Base-by-base conservation (phyloP, 768 basidiomycete species). In the Mycena vitilis region DNA sequence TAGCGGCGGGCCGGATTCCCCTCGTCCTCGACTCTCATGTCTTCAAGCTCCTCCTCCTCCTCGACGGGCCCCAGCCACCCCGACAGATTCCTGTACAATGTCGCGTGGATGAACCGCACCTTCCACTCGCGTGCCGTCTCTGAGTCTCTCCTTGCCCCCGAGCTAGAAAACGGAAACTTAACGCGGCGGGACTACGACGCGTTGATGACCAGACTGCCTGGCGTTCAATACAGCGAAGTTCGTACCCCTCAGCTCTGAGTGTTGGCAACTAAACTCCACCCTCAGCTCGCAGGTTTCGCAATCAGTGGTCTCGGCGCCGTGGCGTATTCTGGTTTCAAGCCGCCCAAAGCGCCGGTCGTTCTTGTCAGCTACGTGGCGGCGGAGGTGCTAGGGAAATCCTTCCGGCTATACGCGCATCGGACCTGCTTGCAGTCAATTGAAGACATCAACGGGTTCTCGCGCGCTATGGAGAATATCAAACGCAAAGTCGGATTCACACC, bases 381-480 rank as follows among this genome's bases (percentile, higher is more conserved):
- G 6, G 18, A 13, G 15, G 12, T 22, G 18, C 6, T 63, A 15
- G 63, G 70, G 30, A 30, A 34, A 11, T 60, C 13, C 16, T 7
- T 59, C 12, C 63, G 70, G 7, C 0, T 65, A 10, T 53, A 25
- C 25, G 47, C 42, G 22, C 70, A 71, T 59, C 5, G 1, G 22
- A 18, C 18, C 25, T 59, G 15, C 5, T 58, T 68, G 30, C 47
- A 37, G n/a, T 44, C 53, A 10, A 37, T 72, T 15, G 67, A 72
- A 30, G 45, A 72, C 57, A 12, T 58, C 11, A 34, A 65, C 23
- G 71, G 71, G 4, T 72, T 72, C 64, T 7, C 55, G 60, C 71
- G 67, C 12, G 71, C 71, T 11, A 65, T 72, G 67, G 71, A 68
- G 36, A 69, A 65, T 34, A 38, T 72, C 16, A 61, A 69, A 30